phyloP scores from a whole-genome alignment of 306 rosid species.

The Castanopsis chinensis region DNA sequence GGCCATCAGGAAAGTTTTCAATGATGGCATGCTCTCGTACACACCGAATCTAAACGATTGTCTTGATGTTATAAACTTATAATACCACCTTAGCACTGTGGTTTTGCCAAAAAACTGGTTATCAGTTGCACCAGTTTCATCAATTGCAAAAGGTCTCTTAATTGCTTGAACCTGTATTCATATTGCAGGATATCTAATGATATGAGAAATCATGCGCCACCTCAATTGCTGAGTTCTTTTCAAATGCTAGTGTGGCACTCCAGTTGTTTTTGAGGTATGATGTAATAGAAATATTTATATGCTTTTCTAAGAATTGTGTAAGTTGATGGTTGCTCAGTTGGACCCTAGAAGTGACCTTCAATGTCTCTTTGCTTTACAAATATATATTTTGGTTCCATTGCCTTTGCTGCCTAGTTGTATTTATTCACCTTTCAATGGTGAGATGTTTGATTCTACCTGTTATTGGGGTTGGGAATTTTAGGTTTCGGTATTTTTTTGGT shows the following conservation, averaged over 20 bases:
- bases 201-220: slow-evolving; percentile 29
- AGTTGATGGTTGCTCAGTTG: neutral
- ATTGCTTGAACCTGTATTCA: slow-evolving; percentile 21
- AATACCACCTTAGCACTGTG: neutral
- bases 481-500: neutral
- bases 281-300: neutral
- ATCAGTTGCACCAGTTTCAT: neutral
- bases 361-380: neutral
- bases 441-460: neutral
- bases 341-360: neutral
- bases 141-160: neutral
- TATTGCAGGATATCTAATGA: slow-evolving; percentile 46
- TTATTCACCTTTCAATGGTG: neutral
- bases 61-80: neutral
- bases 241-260: slow-evolving; percentile 36
- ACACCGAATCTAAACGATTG: neutral
- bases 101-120: neutral
- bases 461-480: neutral
- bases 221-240: slow-evolving; percentile 37
- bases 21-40: neutral
- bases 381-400: neutral
- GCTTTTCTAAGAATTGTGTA: neutral
- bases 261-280: slow-evolving; percentile 40
- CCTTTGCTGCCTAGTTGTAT: neutral
- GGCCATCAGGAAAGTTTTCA: neutral